Conservation (phyloP, 2,329 filamentous ascomycete species). For the Penicillium sclerotigenum region DNA sequence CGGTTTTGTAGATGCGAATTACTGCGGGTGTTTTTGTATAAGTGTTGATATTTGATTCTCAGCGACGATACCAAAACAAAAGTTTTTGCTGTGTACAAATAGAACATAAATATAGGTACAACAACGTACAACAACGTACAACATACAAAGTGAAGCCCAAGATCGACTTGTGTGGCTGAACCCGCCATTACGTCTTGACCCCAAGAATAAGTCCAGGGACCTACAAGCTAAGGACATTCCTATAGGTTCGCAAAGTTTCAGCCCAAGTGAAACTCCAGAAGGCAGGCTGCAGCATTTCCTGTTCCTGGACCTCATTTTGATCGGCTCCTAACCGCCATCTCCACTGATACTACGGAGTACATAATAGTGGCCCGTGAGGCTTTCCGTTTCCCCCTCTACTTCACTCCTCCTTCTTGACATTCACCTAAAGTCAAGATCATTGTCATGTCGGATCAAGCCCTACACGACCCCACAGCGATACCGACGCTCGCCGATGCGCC, state of each 20-base stretch:
- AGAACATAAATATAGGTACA: neutral
- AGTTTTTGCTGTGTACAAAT: neutral
- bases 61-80: conserved; percentile 16
- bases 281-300: conserved; percentile 5
- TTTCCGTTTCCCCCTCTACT: conserved; percentile 2
- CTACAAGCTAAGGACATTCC: neutral
- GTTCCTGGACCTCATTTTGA: conserved; percentile 1
- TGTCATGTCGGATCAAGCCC: conserved; percentile 31
- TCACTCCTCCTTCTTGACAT: neutral
- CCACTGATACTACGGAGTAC: no score
- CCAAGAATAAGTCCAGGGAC: neutral
- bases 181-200: neutral
- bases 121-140: neutral
- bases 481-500: conserved; percentile 29
- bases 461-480: conserved; percentile 24
- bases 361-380: conserved; percentile 2
- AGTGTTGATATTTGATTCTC: conserved; percentile 3
- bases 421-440: neutral
- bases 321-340: neutral
- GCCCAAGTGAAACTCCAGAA: neutral
- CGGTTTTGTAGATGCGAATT: conserved; percentile 26
- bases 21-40: neutral
- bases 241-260: neutral
- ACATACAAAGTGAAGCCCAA: neutral
- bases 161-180: conserved; percentile 6